Evolutionary conservation across 805 yeast species (phyloP), one percentile per base, ranked within the genome.

Genomic region (Jamesozyma gamospora): DNA sequence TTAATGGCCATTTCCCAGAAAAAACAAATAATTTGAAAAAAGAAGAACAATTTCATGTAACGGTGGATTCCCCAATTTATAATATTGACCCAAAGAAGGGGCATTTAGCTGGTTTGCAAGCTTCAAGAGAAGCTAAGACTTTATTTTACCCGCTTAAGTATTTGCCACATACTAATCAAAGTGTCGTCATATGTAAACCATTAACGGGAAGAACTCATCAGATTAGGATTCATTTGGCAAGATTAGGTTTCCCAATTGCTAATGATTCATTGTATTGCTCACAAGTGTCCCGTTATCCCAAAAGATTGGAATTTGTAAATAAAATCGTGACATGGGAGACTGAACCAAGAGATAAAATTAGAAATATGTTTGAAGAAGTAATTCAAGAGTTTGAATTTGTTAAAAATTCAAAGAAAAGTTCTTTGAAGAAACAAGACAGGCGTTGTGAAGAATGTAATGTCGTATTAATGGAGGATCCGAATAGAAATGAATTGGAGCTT

Each of bases 151-250:
- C 82, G 18, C 58, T 81, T 0, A 68, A 79, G 3, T 83, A 73
- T 53, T 79, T 83, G 55, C 69, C 80, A 2, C 54, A 65, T 1
- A 21, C 16, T 1, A 56, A 66, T 35, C 51, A 60, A 37, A 80
- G 60, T 18, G 65, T 92, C 12, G 95, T 92, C 2, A 66, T 77
- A 36, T 88, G 96, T 60, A 71, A 67, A 48, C 98, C 98, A 2
- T 62, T 72, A n/a, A 88, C 97, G 0, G 98, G 98, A 0, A 69
- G 98, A 51, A 86, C 96, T 0, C 98, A 90, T 58, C 98, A 90
- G 58, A 85, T 92, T 35, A 67, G 98, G 45, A 94, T 92, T 0
- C 98, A 92, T 64, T 62, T 92, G 39, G 94, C 88, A 58, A 79
- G 74, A 48, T 50, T 92, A 14, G 96, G 96, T 0, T 72, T 67